Percentiles rank a stretch among this genome's conserved stretches.
phyloP scores from a whole-genome alignment of 768 basidiomycete species.

The Suillus tomentosus region DNA sequence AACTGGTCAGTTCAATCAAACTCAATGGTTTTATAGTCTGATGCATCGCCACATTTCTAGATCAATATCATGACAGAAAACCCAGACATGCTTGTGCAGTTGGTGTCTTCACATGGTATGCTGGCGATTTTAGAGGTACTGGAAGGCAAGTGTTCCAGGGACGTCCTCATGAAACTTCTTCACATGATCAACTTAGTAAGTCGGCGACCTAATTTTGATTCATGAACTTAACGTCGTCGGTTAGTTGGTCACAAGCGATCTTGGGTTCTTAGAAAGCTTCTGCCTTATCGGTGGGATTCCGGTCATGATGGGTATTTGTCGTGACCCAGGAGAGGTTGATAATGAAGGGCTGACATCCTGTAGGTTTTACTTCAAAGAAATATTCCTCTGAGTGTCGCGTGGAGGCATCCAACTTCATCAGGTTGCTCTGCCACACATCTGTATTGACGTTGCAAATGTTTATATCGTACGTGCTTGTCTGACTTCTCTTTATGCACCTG shows the following conservation, averaged over 20 bases:
- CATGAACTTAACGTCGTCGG: slow-evolving; percentile 2
- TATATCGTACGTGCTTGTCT: slow-evolving; percentile 76
- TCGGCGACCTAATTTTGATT: slow-evolving; percentile 8
- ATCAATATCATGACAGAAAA: slow-evolving; percentile 73
- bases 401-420: slow-evolving; percentile 96
- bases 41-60: slow-evolving; percentile 40
- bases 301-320: slow-evolving; percentile 80
- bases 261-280: slow-evolving; percentile 90
- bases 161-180: slow-evolving; percentile 82
- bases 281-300: slow-evolving; percentile 96
- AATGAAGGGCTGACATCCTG: slow-evolving; percentile 9
- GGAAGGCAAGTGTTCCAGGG: slow-evolving; percentile 83
- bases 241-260: slow-evolving; percentile 69
- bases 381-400: slow-evolving; percentile 90
- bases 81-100: slow-evolving; percentile 84
- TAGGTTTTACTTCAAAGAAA: slow-evolving; percentile 93
- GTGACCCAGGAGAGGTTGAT: slow-evolving; percentile 1
- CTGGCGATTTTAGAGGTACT: slow-evolving; percentile 92
- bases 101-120: slow-evolving; percentile 94
- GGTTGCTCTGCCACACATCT: slow-evolving; percentile 88
- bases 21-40: background rate
- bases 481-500: background rate
- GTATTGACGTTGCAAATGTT: slow-evolving; percentile 97
- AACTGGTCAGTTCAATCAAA: slow-evolving; percentile 58
- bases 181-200: slow-evolving; percentile 87